A percentile compares a stretch with the other conserved stretches of the same genome.
These are phyloP conservation scores for Stephania japonica DNA, from an alignment of 164 flowering plant species.

Conservation along the genomic window DNA sequence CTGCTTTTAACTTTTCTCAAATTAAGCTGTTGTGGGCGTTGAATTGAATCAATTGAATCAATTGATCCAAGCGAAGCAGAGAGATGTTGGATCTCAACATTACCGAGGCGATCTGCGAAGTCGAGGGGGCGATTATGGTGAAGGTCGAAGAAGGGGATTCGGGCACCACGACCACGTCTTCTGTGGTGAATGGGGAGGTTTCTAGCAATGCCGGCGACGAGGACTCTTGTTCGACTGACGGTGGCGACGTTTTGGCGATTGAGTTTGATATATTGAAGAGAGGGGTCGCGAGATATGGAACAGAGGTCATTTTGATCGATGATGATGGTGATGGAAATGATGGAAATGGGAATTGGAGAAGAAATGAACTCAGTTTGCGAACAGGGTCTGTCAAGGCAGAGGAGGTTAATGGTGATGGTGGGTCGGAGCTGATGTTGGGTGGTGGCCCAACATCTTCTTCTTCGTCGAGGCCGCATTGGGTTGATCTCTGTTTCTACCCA, in stretches of 20 bases:
- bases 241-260: constrained; percentile 20
- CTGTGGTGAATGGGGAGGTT: too few species aligned
- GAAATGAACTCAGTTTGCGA: constrained; percentile 40
- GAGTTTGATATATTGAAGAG: constrained; percentile 40
- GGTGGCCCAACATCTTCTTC: too few species aligned
- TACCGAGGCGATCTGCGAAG: constrained; percentile 21
- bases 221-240: constrained; percentile 34
- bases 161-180: constrained; percentile 55
- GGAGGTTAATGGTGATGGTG: not conserved
- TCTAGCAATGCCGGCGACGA: constrained; percentile 46
- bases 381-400: not conserved
- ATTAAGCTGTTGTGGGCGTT: too few species aligned
- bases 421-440: not conserved
- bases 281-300: too few species aligned
- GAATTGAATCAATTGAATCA: too few species aligned
- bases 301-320: not conserved
- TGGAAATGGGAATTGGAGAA: constrained; percentile 24
- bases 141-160: constrained; percentile 36
- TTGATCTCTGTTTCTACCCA: constrained; percentile 31
- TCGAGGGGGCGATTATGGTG: constrained; percentile 4
- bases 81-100: constrained; percentile 52
- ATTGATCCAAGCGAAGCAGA: not conserved
- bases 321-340: constrained; percentile 13
- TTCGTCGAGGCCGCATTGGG: constrained; percentile 32
- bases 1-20: too few species aligned